Evolutionary conservation across 495 filamentous ascomycete genomes (phyloP).

Genomic region (Aspergillus ostianus): DNA sequence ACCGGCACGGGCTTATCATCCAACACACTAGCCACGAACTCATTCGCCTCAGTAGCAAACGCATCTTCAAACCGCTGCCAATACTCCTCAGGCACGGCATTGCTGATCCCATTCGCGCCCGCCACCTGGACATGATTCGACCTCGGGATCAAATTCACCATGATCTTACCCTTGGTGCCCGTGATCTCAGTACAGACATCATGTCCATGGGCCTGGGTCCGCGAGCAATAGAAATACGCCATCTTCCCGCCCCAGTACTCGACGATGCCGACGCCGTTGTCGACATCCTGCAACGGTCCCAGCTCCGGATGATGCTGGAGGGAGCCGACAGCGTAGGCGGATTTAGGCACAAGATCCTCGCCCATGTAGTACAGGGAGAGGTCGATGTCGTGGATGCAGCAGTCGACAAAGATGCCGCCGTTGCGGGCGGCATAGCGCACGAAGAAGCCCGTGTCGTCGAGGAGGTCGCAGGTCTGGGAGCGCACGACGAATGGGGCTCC

Average conservation of each 20-base stretch:
- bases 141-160: constrained; percentile 26
- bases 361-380: constrained; percentile 45
- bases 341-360: constrained; percentile 29
- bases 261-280: constrained; percentile 35
- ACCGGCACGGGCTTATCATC: constrained; percentile 28
- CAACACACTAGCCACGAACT: constrained; percentile 23
- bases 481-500: constrained; percentile 41
- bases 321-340: constrained; percentile 23
- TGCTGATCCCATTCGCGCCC: constrained; percentile 20
- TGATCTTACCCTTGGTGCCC: constrained; percentile 31
- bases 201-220: constrained; percentile 30
- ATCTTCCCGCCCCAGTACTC: constrained; percentile 36
- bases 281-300: constrained; percentile 21
- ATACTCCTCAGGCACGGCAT: constrained; percentile 28
- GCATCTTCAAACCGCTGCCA: constrained; percentile 29
- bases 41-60: constrained; percentile 30
- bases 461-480: constrained; percentile 45
- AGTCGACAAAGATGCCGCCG: constrained; percentile 50
- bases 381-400: constrained; percentile 49
- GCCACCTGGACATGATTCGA: constrained; percentile 24
- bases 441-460: constrained; percentile 45
- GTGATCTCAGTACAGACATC: constrained; percentile 32
- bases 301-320: constrained; percentile 29
- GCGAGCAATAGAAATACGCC: constrained; percentile 35
- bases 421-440: constrained; percentile 39